Conservation (phyloP, 441 rosid species). For the Pelargonium myrrhifolium region DNA sequence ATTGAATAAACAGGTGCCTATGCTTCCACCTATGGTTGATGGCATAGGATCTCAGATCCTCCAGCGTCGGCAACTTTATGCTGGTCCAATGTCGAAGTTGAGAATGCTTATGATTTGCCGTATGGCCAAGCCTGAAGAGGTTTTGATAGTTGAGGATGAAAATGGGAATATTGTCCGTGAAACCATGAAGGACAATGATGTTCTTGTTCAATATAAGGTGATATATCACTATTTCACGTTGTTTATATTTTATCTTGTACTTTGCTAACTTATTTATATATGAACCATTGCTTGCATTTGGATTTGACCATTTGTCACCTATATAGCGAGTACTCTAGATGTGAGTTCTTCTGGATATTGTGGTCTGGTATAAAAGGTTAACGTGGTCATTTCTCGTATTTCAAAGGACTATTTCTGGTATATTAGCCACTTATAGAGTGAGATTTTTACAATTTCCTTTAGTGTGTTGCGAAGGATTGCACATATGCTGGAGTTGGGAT, state of each 20-base stretch:
- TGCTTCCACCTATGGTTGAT: conserved; percentile 73
- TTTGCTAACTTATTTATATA: background rate
- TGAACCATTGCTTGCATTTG: background rate
- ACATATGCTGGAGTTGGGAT: no score
- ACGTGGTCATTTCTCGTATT: background rate
- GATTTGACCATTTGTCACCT: background rate
- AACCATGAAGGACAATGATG: conserved; percentile 99
- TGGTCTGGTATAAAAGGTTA: background rate
- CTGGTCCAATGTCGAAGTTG: conserved; percentile 82
- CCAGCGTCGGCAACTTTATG: conserved; percentile 91
- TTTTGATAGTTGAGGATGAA: conserved; percentile 98
- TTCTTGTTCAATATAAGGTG: conserved; percentile 98
- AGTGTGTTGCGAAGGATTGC: background rate
- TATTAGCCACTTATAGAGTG: background rate
- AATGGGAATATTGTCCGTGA: conserved; percentile 98
- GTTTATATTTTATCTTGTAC: background rate
- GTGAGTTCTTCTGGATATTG: background rate
- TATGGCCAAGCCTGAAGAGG: conserved; percentile 99
- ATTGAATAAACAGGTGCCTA: conserved; percentile 51
- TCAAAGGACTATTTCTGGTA: background rate
- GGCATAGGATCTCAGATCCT: conserved; percentile 75
- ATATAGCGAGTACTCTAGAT: background rate
- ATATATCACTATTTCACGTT: conserved; percentile 12
- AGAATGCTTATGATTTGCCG: conserved; percentile 96
- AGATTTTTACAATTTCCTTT: background rate